Conservation (phyloP, 352 stramenopile genomes). For the Pythium volutum region DNA sequence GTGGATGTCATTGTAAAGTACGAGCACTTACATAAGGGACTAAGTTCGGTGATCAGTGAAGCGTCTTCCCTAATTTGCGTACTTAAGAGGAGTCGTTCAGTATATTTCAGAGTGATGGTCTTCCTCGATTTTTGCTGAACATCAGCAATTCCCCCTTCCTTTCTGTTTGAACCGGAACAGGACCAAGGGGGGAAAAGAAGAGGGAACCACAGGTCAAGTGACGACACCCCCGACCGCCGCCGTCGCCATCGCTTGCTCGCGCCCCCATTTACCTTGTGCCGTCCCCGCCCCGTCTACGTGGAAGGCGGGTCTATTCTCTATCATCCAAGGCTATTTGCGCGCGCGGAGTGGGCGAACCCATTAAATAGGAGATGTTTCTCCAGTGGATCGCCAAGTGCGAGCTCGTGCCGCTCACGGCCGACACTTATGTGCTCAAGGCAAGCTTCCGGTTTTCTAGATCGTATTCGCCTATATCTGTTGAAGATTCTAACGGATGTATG, state of each 20-base stretch:
- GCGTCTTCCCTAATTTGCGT: not conserved
- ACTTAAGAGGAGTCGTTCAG: constrained; percentile 4
- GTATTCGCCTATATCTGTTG: not conserved
- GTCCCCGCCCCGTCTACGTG: not conserved
- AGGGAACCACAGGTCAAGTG: not conserved
- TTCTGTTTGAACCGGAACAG: constrained; percentile 5
- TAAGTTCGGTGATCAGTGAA: not conserved
- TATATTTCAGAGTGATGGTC: not conserved
- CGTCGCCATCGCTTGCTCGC: not conserved
- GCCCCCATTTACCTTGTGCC: not conserved
- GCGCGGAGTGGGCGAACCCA: not conserved
- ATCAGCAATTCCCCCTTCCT: constrained; percentile 6
- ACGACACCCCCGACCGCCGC: constrained; percentile 1
- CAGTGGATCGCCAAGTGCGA: constrained; percentile 88
- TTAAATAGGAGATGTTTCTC: constrained; percentile 61
- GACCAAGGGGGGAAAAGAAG: not conserved
- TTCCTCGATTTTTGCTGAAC: constrained; percentile 10
- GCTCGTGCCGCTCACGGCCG: constrained; percentile 58
- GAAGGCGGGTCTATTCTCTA: not conserved
- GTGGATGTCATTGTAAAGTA: constrained; percentile 1
- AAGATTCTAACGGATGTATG: not conserved
- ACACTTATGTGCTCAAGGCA: constrained; percentile 81
- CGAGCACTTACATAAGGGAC: not conserved
- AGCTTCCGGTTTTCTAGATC: not conserved
- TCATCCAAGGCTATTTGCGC: not conserved